Conservation (phyloP, 1,284 basidiomycete species). For the Marasmius tenuissimus region DNA sequence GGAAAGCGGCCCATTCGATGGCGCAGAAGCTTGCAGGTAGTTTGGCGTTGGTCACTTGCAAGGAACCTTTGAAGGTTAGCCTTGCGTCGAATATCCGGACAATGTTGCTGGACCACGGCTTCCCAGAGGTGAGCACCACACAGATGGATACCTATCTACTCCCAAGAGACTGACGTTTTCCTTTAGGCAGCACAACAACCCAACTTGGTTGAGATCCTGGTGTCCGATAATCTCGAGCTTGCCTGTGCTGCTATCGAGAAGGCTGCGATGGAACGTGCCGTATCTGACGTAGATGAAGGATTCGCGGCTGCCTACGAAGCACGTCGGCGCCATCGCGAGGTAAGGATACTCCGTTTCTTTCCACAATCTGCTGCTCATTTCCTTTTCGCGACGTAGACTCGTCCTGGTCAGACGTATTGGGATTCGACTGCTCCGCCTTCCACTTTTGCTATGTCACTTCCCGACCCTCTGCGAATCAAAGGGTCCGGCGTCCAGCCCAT, state of each 20-base stretch:
- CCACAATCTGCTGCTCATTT: neutral
- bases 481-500: conserved; percentile 78
- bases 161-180: conserved; percentile 8
- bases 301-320: conserved; percentile 83
- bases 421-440: conserved; percentile 74
- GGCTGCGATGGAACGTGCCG: conserved; percentile 96
- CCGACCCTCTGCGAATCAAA: conserved; percentile 88
- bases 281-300: conserved; percentile 93
- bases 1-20: conserved; percentile 94
- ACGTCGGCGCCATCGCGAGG: conserved; percentile 87
- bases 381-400: conserved; percentile 41
- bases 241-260: conserved; percentile 96
- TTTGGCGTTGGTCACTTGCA: conserved; percentile 96
- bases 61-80: conserved; percentile 94
- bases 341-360: conserved; percentile 24
- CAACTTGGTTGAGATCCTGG: conserved; percentile 74
- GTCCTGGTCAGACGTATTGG: conserved; percentile 81
- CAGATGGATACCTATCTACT: neutral
- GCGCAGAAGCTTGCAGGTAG: conserved; percentile 96
- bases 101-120: conserved; percentile 82
- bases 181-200: conserved; percentile 64
- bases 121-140: conserved; percentile 64
- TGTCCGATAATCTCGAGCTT: conserved; percentile 92
- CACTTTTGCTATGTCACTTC: conserved; percentile 79
- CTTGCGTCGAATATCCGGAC: conserved; percentile 89